Percentiles rank a stretch among this genome's conserved stretches.
Conservation (phyloP, 164 flowering plant genomes). For the Paratinospora sagittata region DNA sequence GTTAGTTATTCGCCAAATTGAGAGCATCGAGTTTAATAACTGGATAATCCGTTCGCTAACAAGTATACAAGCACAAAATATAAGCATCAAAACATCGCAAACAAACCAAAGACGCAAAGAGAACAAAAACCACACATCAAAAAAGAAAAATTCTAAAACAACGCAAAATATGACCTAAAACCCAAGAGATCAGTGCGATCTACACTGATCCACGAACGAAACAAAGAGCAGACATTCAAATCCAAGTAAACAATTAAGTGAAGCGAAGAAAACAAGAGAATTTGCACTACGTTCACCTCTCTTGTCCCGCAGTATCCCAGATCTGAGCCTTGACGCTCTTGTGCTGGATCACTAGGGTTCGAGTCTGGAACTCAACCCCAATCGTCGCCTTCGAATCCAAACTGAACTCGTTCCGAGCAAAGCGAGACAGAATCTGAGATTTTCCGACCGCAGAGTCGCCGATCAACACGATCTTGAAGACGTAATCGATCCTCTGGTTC, state of each 20-base stretch:
- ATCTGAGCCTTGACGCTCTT: slow-evolving; percentile 89
- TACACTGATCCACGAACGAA: background rate
- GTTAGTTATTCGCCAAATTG: no score
- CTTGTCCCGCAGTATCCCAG: slow-evolving; percentile 97
- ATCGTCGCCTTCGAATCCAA: slow-evolving; percentile 78
- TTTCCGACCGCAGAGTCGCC: slow-evolving; percentile 91
- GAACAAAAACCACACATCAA: background rate
- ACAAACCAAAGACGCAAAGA: background rate
- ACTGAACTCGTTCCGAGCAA: slow-evolving; percentile 71
- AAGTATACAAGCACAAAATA: background rate
- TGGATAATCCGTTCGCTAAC: background rate
- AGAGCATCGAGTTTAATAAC: background rate
- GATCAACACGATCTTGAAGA: slow-evolving; percentile 77
- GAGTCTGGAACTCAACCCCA: slow-evolving; percentile 77
- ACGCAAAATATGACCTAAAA: background rate
- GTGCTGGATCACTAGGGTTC: slow-evolving; percentile 61
- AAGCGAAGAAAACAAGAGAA: background rate
- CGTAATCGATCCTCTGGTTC: slow-evolving; percentile 70
- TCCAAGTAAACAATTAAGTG: background rate
- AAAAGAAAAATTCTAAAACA: background rate
- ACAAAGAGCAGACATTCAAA: background rate
- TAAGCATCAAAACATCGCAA: background rate
- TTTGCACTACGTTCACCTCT: slow-evolving; percentile 34
- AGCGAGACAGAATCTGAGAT: slow-evolving; percentile 74
- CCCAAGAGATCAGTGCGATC: background rate